Evolutionary conservation across 495 filamentous ascomycete species (phyloP), one percentile per base, ranked within the genome.

Genomic region (Lepidopterella palustris): DNA sequence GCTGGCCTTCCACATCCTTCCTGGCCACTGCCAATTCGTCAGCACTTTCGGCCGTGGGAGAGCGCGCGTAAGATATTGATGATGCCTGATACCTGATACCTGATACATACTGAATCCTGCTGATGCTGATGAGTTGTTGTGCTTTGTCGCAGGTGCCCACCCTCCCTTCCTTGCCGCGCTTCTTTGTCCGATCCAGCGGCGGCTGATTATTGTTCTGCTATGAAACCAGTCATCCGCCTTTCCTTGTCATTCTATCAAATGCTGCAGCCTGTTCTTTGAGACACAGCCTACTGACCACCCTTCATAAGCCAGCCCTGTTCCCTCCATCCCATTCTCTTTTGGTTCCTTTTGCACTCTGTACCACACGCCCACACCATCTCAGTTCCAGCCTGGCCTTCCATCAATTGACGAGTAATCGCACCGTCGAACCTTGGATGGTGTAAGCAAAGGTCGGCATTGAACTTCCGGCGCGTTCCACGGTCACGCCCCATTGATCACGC

Each of bases 11-110:
- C 48, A 62, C 61, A 53, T 39, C 32, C 55, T 66, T 66, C 63
- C 61, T 62, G 63, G 63, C 63, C 59, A 61, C 58, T 21, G 21
- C 58, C 58, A 65, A 65, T 61, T 65, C 63, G 63, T 65, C 63
- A 65, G 63, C 63, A 58, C 53, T 48, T n/a, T n/a, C 62, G 62
- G 62, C 61, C 58, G 62, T 57, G 58, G n/a, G 61, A 64, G 45
- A 50, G 49, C 56, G 58, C 58, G 62, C 52, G 58, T 53, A 56
- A 50, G 53, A 50, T 56, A 59, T 64, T 59, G 57, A 55, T 40
- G 58, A 65, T 65, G 63, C 63, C 63, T 65, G 59, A 53, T 57
- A 26, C 10, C 21, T 45, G 25, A n/a, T n/a, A n/a, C n/a, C n/a
- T n/a, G n/a, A 53, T 53, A 42, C 35, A 42, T n/a, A n/a, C n/a